Conservation (phyloP, 2,329 filamentous ascomycete genomes). For the Cladosporium sp. region DNA sequence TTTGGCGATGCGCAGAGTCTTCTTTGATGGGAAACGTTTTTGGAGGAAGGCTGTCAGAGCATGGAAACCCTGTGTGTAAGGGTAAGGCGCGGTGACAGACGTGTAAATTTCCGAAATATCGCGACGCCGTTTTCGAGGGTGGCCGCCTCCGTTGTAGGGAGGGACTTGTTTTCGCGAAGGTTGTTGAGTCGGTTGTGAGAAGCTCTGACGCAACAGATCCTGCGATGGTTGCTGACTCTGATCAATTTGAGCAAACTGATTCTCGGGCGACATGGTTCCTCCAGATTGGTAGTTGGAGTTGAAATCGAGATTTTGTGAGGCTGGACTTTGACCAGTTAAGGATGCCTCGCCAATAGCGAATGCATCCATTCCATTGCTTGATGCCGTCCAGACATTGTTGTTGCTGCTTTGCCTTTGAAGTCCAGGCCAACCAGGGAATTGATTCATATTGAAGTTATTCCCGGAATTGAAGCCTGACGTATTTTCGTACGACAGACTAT, state of each 20-base stretch:
- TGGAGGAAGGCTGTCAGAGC: constrained; percentile 76
- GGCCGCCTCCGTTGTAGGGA: constrained; percentile 26
- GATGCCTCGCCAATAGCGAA: constrained; percentile 58
- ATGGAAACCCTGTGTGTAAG: constrained; percentile 87
- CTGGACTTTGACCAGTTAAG: constrained; percentile 55
- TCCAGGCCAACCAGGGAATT: constrained; percentile 28
- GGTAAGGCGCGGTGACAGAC: constrained; percentile 83
- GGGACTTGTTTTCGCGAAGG: constrained; percentile 25
- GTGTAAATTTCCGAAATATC: constrained; percentile 86
- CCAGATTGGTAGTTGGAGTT: constrained; percentile 34
- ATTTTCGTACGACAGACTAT: constrained; percentile 27
- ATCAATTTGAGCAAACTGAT: constrained; percentile 27
- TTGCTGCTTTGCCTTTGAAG: constrained; percentile 40
- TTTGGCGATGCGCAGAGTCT: constrained; percentile 77
- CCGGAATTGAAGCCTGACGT: constrained; percentile 19
- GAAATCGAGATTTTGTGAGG: constrained; percentile 48
- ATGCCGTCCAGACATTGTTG: constrained; percentile 38
- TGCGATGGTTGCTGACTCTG: constrained; percentile 23
- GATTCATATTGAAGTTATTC: constrained; percentile 23
- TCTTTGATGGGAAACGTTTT: constrained; percentile 70
- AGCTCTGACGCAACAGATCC: constrained; percentile 26
- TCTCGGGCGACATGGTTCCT: constrained; percentile 26
- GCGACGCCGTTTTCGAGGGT: constrained; percentile 47
- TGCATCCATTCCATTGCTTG: constrained; percentile 43
- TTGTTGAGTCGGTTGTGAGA: constrained; percentile 28